Evolutionary conservation across 1,139 yeast species (phyloP).

Genomic region (Pichia sp.): DNA sequence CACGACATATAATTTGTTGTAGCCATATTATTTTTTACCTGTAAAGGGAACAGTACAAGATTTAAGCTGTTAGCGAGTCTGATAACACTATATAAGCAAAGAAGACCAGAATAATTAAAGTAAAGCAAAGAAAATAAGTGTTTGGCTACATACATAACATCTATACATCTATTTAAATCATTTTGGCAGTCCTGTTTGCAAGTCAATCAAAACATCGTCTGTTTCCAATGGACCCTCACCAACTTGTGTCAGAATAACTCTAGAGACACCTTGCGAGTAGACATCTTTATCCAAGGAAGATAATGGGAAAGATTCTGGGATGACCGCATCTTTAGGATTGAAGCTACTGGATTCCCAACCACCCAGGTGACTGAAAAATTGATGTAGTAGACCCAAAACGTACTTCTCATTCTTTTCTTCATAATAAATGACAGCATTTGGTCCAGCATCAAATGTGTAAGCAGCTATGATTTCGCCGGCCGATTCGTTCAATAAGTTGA

Average conservation of each 20-base stretch:
- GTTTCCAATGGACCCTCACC: conserved; percentile 81
- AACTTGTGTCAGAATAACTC: conserved; percentile 75
- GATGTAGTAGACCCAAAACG: conserved; percentile 58
- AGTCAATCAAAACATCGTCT: conserved; percentile 48
- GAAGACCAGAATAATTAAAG: not conserved
- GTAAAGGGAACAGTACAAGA: not conserved
- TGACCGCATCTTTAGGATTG: conserved; percentile 16
- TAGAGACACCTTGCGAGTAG: conserved; percentile 66
- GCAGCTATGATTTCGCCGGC: conserved; percentile 77
- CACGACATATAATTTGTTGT: not conserved
- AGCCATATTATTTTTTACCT: not conserved
- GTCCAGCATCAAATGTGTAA: conserved; percentile 98
- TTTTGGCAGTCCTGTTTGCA: conserved; percentile 43
- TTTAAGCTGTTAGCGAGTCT: not conserved
- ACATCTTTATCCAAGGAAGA: conserved; percentile 44
- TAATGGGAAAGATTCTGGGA: conserved; percentile 35
- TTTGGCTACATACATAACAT: not conserved
- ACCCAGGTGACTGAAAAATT: conserved; percentile 49
- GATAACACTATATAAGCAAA: not conserved
- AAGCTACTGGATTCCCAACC: conserved; percentile 57
- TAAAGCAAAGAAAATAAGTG: not conserved
- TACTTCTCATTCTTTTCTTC: conserved; percentile 63
- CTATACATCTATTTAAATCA: not conserved
- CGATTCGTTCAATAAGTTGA: conserved; percentile 68
- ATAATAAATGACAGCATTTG: conserved; percentile 94